phyloP scores from a whole-genome alignment of 169 alveolate species.

The Theileria parva region DNA sequence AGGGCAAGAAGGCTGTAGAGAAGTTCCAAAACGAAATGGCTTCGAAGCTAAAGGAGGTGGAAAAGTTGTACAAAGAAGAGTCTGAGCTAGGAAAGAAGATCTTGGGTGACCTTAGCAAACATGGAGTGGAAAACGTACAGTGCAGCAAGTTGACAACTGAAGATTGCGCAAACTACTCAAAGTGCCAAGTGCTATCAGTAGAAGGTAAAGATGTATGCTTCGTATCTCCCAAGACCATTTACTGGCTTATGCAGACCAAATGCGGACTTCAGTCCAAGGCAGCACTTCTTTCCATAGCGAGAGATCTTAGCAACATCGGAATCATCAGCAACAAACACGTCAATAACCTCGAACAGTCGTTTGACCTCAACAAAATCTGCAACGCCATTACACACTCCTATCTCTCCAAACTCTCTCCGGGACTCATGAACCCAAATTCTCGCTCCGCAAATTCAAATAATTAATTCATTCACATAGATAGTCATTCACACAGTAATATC shows the following conservation, averaged over 20 bases:
- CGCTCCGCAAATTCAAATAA: background rate
- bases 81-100: slow-evolving; percentile 35
- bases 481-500: background rate
- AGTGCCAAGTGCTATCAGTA: slow-evolving; percentile 53
- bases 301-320: slow-evolving; percentile 62
- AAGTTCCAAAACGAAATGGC: slow-evolving; percentile 41
- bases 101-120: slow-evolving; percentile 58
- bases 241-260: slow-evolving; percentile 61
- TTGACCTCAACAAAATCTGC: slow-evolving; percentile 59
- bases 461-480: background rate
- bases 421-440: background rate
- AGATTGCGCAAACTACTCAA: slow-evolving; percentile 44
- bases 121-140: slow-evolving; percentile 31
- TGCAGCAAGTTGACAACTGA: slow-evolving; percentile 41
- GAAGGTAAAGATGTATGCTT: slow-evolving; percentile 58
- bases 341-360: slow-evolving; percentile 59
- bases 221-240: slow-evolving; percentile 68
- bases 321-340: slow-evolving; percentile 42
- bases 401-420: slow-evolving; percentile 56
- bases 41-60: slow-evolving; percentile 14
- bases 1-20: slow-evolving; percentile 23
- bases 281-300: slow-evolving; percentile 58
- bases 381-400: slow-evolving; percentile 65
- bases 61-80: slow-evolving; percentile 13
- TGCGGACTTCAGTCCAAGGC: slow-evolving; percentile 70